Conservation (phyloP, 2,329 filamentous ascomycete genomes). For the Parastagonospora nodorum region DNA sequence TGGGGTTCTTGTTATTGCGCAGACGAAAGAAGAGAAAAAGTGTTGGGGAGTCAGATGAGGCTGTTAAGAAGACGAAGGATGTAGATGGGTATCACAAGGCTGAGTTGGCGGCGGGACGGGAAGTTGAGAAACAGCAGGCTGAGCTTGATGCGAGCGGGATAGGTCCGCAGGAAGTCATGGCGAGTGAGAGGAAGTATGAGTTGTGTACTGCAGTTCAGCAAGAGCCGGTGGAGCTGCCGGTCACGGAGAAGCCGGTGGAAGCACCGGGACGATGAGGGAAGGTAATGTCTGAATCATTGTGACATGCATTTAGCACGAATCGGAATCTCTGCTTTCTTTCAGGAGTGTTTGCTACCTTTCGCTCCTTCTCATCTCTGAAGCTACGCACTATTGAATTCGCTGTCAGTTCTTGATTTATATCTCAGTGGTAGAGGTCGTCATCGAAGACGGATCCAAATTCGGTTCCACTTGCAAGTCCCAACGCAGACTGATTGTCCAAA, state of each 20-base stretch:
- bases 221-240: conserved; percentile 3
- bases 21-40: not conserved
- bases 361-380: too few species aligned
- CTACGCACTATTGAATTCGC: too few species aligned
- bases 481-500: too few species aligned
- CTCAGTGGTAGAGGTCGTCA: too few species aligned
- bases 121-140: conserved; percentile 1
- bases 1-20: not conserved
- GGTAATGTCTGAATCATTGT: not conserved
- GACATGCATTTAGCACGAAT: too few species aligned
- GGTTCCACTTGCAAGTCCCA: too few species aligned
- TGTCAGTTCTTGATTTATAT: too few species aligned
- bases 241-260: not conserved
- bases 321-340: too few species aligned
- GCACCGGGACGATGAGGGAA: not conserved
- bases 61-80: not conserved
- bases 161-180: not conserved
- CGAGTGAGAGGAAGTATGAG: conserved; percentile 1
- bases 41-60: not conserved
- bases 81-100: conserved; percentile 2
- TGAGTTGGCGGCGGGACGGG: conserved; percentile 6
- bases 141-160: not conserved
- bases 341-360: too few species aligned
- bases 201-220: not conserved
- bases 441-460: too few species aligned